Conservation (phyloP, 169 alveolate species). For the Eimeria tenella region DNA sequence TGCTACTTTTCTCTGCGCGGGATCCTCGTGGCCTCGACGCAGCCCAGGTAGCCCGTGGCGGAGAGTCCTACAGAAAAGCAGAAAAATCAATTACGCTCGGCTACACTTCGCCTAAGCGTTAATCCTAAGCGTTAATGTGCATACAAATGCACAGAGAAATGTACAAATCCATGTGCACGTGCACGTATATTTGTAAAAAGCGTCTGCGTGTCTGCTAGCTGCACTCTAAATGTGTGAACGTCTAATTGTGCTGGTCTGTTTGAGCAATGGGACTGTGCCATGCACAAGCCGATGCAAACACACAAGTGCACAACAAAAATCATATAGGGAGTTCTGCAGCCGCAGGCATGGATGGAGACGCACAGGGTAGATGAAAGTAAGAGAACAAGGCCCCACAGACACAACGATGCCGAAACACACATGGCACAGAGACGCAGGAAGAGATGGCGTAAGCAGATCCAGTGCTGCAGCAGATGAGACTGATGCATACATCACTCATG, state of each 20-base stretch:
- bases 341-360: not conserved
- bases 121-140: not conserved
- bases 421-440: not conserved
- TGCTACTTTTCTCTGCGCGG: constrained; percentile 46
- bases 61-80: constrained; percentile 43
- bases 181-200: too few relatives aligned
- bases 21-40: constrained; percentile 52
- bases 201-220: not conserved
- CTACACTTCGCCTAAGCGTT: not conserved
- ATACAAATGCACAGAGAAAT: not conserved
- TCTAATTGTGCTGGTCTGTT: not conserved
- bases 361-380: too few relatives aligned
- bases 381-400: not conserved
- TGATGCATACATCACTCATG: constrained; percentile 40
- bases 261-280: too few relatives aligned
- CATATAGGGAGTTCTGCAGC: not conserved
- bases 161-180: not conserved
- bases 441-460: not conserved
- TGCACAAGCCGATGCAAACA: too few relatives aligned
- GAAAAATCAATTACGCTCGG: not conserved
- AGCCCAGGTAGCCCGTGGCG: constrained; percentile 47
- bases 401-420: not conserved
- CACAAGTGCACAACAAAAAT: too few relatives aligned
- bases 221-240: not conserved
- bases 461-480: not conserved